These are phyloP conservation scores for Eutrema salsugineum DNA, from an alignment of 441 rosid genomes.

Conservation along the genomic window DNA sequence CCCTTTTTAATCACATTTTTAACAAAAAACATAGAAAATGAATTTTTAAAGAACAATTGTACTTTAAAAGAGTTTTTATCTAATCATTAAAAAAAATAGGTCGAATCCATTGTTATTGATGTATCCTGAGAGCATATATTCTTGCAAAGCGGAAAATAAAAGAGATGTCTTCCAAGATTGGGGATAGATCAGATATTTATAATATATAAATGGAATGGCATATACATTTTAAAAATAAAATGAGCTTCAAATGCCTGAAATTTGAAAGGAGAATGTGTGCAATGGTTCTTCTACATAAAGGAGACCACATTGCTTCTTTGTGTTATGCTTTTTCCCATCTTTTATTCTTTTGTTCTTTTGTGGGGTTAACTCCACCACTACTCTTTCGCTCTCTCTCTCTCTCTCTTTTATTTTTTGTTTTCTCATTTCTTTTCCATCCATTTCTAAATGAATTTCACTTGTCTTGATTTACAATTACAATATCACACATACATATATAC, in stretches of 20 bases:
- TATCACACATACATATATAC: no score
- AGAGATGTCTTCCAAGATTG: slow-evolving; percentile 4
- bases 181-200: not conserved
- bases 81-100: no score
- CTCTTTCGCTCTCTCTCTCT: not conserved
- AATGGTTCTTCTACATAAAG: slow-evolving; percentile 23
- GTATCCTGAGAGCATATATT: slow-evolving; percentile 21
- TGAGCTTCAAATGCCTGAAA: not conserved
- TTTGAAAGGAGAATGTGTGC: slow-evolving; percentile 12
- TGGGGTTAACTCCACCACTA: slow-evolving; percentile 34
- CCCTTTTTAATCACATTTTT: no score
- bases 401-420: not conserved
- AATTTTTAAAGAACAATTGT: no score
- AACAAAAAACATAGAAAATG: no score
- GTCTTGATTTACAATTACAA: no score
- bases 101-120: slow-evolving; percentile 17
- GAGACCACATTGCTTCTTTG: slow-evolving; percentile 30
- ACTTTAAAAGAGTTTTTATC: no score
- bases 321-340: slow-evolving; percentile 30
- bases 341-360: slow-evolving; percentile 35
- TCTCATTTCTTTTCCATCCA: not conserved
- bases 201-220: not conserved
- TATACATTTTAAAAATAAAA: not conserved
- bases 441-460: not conserved
- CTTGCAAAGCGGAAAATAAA: slow-evolving; percentile 15